Evolutionary conservation across 2,329 filamentous ascomycete species (phyloP), one percentile per base, ranked within the genome.

Genomic region (Claviceps cyperi): DNA sequence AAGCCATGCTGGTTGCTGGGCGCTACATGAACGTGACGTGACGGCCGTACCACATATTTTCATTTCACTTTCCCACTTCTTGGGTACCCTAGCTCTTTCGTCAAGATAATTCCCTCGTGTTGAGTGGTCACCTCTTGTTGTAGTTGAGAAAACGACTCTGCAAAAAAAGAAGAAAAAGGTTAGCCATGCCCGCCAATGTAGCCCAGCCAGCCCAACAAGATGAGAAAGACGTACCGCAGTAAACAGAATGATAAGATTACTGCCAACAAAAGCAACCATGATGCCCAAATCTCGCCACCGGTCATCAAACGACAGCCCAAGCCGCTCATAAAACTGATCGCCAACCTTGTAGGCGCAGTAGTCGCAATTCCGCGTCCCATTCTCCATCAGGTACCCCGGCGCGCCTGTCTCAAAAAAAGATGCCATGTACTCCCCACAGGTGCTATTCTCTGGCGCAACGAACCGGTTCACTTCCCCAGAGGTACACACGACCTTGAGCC

Each of bases 231-330:
- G 64, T 68, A 78, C 76, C 43, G 73, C 77, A 45, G 68, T 7
- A 49, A 77, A 68, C 32, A 80, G 60, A 53, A 80, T 76, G 28
- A 86, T 75, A 59, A 92, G 61, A 64, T 94, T 94, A 61, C 82
- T 88, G 14, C 68, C 86, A 49, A 94, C 75, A 60, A 89, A 94
- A 1, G 81, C 83, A 35, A 77, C 57, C 57, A 83, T 83, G 54
- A 94, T 94, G 1, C 87, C 89, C 51, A 92, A 52, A 57, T 95
- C 87, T 50, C 88, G 77, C 88, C 88, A 94, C 15, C 88, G 71
- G 55, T 85, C 66, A 43, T 70, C 68, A 58, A 83, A 94, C 2
- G 68, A 69, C 59, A 94, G 76, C 2, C 76, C 74, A 17, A 94
- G 73, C 0, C 78, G 73, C 49, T 69, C 61, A 61, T 86, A 94